Evolutionary conservation across 2,329 filamentous ascomycete species (phyloP).

Genomic region (Claviceps monticola): DNA sequence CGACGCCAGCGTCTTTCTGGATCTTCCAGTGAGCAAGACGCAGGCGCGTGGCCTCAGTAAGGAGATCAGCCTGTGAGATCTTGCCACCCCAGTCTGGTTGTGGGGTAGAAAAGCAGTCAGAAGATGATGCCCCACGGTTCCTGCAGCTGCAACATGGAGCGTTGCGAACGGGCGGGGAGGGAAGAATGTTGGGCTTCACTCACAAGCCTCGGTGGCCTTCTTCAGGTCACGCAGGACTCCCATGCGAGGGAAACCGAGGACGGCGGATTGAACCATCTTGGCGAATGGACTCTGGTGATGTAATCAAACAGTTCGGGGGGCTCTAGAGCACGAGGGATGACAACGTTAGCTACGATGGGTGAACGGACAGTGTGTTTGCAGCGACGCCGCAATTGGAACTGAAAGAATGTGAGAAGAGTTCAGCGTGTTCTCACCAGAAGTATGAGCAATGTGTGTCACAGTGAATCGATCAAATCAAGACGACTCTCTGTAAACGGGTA

Average conservation of each 20-base stretch:
- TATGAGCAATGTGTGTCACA: conserved; percentile 7
- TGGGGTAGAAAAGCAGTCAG: conserved; percentile 10
- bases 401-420: background rate
- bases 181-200: conserved; percentile 16
- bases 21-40: conserved; percentile 98
- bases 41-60: conserved; percentile 91
- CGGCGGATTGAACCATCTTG: conserved; percentile 54
- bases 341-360: background rate
- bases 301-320: conserved; percentile 2
- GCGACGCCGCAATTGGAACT: background rate
- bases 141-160: too few species aligned
- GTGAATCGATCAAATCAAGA: conserved; percentile 4
- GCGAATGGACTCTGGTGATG: conserved; percentile 14
- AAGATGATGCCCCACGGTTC: conserved; percentile 3
- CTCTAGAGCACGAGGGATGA: conserved; percentile 1
- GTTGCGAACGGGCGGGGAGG: too few species aligned
- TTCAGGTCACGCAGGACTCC: conserved; percentile 97
- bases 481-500: conserved; percentile 2
- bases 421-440: conserved; percentile 1
- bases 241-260: conserved; percentile 99
- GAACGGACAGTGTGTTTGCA: conserved; percentile 1
- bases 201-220: conserved; percentile 95
- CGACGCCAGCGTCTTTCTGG: conserved; percentile 95
- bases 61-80: conserved; percentile 78
- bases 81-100: conserved; percentile 69